Evolutionary conservation across 768 basidiomycete species (phyloP), one percentile per base, ranked within the genome.

Genomic region (Mycena chlorophos): DNA sequence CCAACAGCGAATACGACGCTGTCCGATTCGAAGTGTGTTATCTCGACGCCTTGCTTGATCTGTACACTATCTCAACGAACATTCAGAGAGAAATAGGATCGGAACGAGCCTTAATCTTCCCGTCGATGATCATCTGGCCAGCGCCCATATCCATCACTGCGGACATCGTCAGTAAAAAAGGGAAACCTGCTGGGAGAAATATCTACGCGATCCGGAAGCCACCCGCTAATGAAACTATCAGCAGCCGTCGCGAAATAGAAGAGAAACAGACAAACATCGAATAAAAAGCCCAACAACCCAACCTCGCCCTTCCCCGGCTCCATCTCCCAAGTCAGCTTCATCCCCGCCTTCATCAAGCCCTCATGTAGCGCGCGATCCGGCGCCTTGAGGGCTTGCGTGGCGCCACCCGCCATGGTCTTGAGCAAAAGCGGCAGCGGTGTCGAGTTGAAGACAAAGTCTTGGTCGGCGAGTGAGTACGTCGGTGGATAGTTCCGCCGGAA

Each of bases 21-120:
- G 25, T 60, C 76, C 29, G 80, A 80, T 1, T 78, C 77, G 57
- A 77, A 73, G 22, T 81, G 66, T 23, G 75, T 64, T 3, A 83
- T 70, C 53, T 84, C 84, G 17, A 75, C 77, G 3, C 78, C 69
- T 27, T 81, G 67, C 28, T 73, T 73, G 28, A 72, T 73, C 42
- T 75, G 73, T 43, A 73, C 62, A 5, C 65, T 42, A 8, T 14
- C 40, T 16, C 64, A 59, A 76, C 78, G 48, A 69, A 65, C 61
- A 65, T 52, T 63, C 58, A 3, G 70, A 72, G 61, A 78, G 76
- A 16, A 66, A 63, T 45, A 68, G 65, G 55, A 79, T 72, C 60
- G 69, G 66, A 38, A 60, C 71, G 73, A 57, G 77, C 67, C 63
- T 75, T 75, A 67, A 77, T 73, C 56, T 73, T 71, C 29, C 75